Conservation (phyloP, 2,329 filamentous ascomycete species). For the Xylaria sp. region DNA sequence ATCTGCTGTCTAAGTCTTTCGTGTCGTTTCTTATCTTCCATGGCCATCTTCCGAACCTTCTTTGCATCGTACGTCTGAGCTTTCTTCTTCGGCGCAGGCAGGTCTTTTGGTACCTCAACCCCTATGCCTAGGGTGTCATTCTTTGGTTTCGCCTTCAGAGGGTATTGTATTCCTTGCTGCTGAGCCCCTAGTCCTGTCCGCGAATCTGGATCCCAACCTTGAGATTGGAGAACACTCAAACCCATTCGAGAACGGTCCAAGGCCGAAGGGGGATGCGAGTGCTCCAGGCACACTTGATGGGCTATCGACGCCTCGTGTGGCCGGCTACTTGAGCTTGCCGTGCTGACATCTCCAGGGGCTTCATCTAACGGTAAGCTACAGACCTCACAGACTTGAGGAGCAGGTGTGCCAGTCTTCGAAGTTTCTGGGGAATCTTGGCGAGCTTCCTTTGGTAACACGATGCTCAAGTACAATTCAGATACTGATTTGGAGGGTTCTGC, state of each 20-base stretch:
- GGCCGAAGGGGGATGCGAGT: slow-evolving; percentile 73
- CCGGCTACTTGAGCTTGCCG: slow-evolving; percentile 11
- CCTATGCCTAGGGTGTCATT: slow-evolving; percentile 77
- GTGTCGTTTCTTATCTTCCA: slow-evolving; percentile 63
- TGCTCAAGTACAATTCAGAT: slow-evolving; percentile 66
- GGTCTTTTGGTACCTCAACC: slow-evolving; percentile 45
- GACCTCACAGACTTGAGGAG: slow-evolving; percentile 52
- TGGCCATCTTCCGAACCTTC: slow-evolving; percentile 63
- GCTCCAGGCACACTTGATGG: slow-evolving; percentile 70
- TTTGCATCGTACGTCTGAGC: slow-evolving; percentile 67
- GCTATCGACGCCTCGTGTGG: slow-evolving; percentile 65
- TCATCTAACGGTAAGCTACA: slow-evolving; percentile 60
- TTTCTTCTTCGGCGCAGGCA: slow-evolving; percentile 43
- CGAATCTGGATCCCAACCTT: slow-evolving; percentile 77
- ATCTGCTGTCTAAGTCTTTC: slow-evolving; percentile 71
- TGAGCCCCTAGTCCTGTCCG: slow-evolving; percentile 70
- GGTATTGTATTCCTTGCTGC: slow-evolving; percentile 74
- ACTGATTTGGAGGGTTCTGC: slow-evolving; percentile 39
- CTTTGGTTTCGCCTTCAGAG: slow-evolving; percentile 73
- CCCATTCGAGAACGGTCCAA: slow-evolving; percentile 73
- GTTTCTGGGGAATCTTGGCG: slow-evolving; percentile 13
- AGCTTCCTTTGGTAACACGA: slow-evolving; percentile 59
- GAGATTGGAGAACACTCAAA: slow-evolving; percentile 63
- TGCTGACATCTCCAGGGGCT: slow-evolving; percentile 5
- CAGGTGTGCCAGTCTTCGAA: slow-evolving; percentile 14